Evolutionary conservation across 495 filamentous ascomycete species (phyloP), one percentile per base, ranked within the genome.

Genomic region (Corynascus novoguineensis): DNA sequence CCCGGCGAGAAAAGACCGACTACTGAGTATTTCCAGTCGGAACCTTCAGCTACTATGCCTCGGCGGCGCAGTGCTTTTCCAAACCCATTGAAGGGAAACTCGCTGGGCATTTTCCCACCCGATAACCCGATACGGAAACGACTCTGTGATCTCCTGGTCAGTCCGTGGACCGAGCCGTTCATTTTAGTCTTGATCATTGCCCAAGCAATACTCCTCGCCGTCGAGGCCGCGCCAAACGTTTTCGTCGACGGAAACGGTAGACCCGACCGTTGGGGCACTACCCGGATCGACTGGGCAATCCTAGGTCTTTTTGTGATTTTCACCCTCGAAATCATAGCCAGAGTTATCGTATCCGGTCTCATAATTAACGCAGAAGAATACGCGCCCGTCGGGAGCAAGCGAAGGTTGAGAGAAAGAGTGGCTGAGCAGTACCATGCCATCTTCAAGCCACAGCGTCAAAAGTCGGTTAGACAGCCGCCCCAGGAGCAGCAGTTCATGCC

Each of bases 301-400:
- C 79, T 97, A 49, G 84, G 69, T 3, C 83, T 97, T 10, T 99
- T 99, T 67, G 73, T 87, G 51, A 83, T 99, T 57, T 99, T 97
- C 66, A 95, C 93, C 6, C 68, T 95, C 17, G 93, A 99, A 67
- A 81, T 93, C 27, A 70, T 83, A 44, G 85, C 87, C 50, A 84
- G 89, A 57, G 84, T 89, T 35, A 84, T 97, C 56, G 93, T 99
- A 11, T 97, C 95, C 0, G 93, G 93, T 5, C 84, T 97, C 52
- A 76, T 99, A 37, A 75, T 95, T 52, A 99, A 99, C 69, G 82
- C 92, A 6, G 73, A 76, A 17, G 91, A 92, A 69, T 95, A 92
- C 67, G 92, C 83, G 65, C 92, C 87, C 19, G 84, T 87, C 62
- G 79, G 89, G 64, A 80, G 85, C 57, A 81, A 84, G 53, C 74